phyloP scores from a whole-genome alignment of 306 rosid genomes.

The Psophocarpus tetragonolobus region DNA sequence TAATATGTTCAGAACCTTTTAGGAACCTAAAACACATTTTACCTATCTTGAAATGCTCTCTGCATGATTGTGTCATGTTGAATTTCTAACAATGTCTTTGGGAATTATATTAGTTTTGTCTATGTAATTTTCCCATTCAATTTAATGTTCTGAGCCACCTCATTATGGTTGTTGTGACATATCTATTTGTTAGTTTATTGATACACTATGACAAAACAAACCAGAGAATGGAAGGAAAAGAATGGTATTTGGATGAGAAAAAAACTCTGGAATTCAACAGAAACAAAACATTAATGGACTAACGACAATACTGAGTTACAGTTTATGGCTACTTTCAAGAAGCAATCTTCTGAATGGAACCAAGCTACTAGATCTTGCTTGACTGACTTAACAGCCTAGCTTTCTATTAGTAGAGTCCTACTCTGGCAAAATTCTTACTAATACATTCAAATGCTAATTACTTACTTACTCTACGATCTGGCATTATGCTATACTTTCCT shows the following conservation, averaged over 20 bases:
- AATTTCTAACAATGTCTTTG: constrained; percentile 7
- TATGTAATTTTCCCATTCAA: constrained; percentile 17
- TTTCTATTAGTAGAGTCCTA: constrained; percentile 1
- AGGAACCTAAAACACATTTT: too few species aligned
- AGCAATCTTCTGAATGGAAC: neutral
- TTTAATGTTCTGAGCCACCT: neutral
- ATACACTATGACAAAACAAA: constrained; percentile 10
- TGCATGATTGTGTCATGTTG: neutral
- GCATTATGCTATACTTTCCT: neutral
- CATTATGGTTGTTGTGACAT: neutral
- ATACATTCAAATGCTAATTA: neutral
- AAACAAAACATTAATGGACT: neutral
- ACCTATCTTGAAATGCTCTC: constrained; percentile 11
- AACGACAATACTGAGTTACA: neutral
- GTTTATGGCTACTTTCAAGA: neutral
- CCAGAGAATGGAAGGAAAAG: neutral
- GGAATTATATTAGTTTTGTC: neutral
- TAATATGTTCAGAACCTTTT: too few species aligned
- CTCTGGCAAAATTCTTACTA: constrained; percentile 2
- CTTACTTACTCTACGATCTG: neutral
- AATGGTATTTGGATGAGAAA: neutral
- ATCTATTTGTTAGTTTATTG: constrained; percentile 15
- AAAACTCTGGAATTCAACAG: neutral
- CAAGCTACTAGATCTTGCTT: constrained; percentile 22
- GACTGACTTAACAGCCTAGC: neutral